Percentiles rank a stretch among this genome's conserved stretches.
These are phyloP conservation scores for Tricholoma flavovirens DNA, from an alignment of 768 basidiomycete species.

Conservation along the genomic window DNA sequence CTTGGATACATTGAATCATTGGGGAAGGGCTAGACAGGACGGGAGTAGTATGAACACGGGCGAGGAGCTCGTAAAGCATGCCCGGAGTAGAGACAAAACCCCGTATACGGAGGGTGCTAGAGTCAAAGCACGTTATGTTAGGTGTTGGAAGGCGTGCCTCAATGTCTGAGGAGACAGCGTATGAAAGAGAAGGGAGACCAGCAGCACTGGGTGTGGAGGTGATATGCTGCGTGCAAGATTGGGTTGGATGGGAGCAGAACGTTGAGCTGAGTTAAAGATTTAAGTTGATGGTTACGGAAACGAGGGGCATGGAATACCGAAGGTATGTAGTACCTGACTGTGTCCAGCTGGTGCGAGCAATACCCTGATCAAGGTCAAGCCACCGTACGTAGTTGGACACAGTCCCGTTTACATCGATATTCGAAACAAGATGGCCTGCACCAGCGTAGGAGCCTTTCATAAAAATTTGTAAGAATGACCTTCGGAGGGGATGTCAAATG, in stretches of 20 bases:
- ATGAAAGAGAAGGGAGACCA: constrained; percentile 37
- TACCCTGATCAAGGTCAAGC: constrained; percentile 62
- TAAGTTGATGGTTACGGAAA: background rate
- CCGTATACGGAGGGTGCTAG: constrained; percentile 48
- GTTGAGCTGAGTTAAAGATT: constrained; percentile 20
- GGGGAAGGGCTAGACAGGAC: constrained; percentile 8
- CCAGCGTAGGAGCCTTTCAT: constrained; percentile 60
- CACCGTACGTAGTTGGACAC: constrained; percentile 52
- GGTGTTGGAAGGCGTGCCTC: constrained; percentile 48
- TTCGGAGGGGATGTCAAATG: constrained; percentile 5
- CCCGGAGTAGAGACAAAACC: constrained; percentile 41
- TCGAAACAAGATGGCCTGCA: constrained; percentile 55
- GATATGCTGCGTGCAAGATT: constrained; percentile 58
- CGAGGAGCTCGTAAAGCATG: constrained; percentile 70
- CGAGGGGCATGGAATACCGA: constrained; percentile 34
- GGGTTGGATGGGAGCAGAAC: constrained; percentile 63
- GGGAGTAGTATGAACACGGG: constrained; percentile 29
- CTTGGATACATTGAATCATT: constrained; percentile 25
- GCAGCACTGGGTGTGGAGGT: constrained; percentile 18
- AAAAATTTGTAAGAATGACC: background rate
- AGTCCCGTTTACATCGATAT: constrained; percentile 34
- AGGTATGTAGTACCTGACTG: constrained; percentile 40
- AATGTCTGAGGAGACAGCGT: constrained; percentile 40
- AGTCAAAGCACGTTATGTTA: constrained; percentile 54
- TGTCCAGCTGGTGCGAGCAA: constrained; percentile 56